Evolutionary conservation across 768 basidiomycete species (phyloP).

Genomic region (Butyriboletus loyo): DNA sequence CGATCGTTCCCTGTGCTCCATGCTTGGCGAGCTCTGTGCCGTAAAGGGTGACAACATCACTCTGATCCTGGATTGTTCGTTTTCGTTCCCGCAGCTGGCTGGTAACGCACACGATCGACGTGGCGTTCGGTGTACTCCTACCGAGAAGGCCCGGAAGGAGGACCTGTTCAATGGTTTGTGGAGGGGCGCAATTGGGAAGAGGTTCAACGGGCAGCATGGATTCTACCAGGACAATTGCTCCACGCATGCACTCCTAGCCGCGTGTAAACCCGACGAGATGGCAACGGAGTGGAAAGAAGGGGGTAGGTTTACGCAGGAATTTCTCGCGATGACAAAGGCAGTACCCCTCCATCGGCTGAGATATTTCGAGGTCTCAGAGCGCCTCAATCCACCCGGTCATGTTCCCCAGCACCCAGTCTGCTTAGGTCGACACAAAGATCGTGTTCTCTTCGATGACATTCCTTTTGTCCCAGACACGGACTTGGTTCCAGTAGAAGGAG

Average conservation of each 20-base stretch:
- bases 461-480: slow-evolving; percentile 52
- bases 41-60: slow-evolving; percentile 70
- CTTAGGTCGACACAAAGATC: slow-evolving; percentile 46
- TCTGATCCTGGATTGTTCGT: slow-evolving; percentile 63
- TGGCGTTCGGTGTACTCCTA: slow-evolving; percentile 58
- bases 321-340: slow-evolving; percentile 45
- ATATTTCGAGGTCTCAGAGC: slow-evolving; percentile 46
- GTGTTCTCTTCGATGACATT: slow-evolving; percentile 51
- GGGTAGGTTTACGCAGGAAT: slow-evolving; percentile 56
- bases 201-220: slow-evolving; percentile 36
- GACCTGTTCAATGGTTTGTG: slow-evolving; percentile 58
- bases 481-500: slow-evolving; percentile 44
- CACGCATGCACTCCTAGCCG: slow-evolving; percentile 55
- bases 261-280: slow-evolving; percentile 51
- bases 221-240: slow-evolving; percentile 42
- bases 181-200: slow-evolving; percentile 42
- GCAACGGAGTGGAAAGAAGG: slow-evolving; percentile 63
- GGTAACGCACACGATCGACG: slow-evolving; percentile 43
- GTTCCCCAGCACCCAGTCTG: slow-evolving; percentile 47
- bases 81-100: slow-evolving; percentile 42
- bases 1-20: slow-evolving; percentile 60
- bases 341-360: slow-evolving; percentile 53
- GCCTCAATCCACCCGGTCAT: slow-evolving; percentile 38
- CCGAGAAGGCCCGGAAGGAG: slow-evolving; percentile 49
- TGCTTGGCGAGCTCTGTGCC: slow-evolving; percentile 53